Conservation (phyloP, 2,329 filamentous ascomycete genomes). For the Venturia aucupariae region DNA sequence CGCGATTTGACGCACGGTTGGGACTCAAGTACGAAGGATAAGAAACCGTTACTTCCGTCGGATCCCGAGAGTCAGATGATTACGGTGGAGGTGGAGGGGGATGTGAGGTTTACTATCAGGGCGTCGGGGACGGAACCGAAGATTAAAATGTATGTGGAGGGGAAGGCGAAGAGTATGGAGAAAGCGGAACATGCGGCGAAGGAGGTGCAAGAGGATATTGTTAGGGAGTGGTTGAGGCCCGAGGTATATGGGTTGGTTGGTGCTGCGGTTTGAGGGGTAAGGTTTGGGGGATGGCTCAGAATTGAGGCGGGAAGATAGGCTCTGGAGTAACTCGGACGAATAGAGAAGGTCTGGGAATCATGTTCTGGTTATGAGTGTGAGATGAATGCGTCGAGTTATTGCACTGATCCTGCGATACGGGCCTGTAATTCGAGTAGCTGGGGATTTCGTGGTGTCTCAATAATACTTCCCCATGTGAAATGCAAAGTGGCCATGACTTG, state of each 20-base stretch:
- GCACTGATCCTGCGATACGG: too few species aligned
- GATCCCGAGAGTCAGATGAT: constrained; percentile 54
- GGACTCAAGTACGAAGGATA: constrained; percentile 46
- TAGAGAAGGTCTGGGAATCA: too few species aligned
- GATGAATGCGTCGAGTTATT: too few species aligned
- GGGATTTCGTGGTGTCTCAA: too few species aligned
- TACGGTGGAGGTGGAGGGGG: constrained; percentile 48
- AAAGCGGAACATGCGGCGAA: constrained; percentile 36
- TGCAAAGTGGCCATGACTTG: too few species aligned
- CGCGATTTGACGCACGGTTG: constrained; percentile 52
- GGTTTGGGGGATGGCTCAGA: too few species aligned
- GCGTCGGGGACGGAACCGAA: constrained; percentile 58
- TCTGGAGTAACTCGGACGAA: too few species aligned
- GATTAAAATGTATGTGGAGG: constrained; percentile 52
- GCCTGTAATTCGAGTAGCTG: too few species aligned
- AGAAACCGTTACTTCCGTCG: constrained; percentile 46
- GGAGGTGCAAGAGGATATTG: constrained; percentile 36
- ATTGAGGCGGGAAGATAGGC: too few species aligned
- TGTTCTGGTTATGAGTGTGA: too few species aligned
- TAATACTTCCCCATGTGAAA: too few species aligned
- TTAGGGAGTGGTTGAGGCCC: constrained; percentile 41
- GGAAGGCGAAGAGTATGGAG: constrained; percentile 31
- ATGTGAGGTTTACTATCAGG: constrained; percentile 49
- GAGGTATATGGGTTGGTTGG: constrained; percentile 19
- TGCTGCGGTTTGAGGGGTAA: not conserved